A percentile compares a stretch with the other conserved stretches of the same genome.
Conservation (phyloP, 1,284 basidiomycete genomes). For the Melampsora americana region DNA sequence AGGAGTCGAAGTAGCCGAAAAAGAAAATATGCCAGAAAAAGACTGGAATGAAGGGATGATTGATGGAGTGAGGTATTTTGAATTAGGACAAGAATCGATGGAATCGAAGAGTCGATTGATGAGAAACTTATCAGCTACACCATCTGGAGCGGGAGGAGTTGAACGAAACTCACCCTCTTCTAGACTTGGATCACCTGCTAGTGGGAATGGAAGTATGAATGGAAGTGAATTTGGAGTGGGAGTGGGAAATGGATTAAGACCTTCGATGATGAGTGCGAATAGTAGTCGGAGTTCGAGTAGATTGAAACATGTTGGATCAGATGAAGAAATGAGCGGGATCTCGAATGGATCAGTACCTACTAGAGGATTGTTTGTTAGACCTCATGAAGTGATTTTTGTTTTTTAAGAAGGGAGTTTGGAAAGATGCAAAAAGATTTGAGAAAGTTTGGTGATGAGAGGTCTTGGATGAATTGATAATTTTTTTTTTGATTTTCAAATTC, state of each 20-base stretch:
- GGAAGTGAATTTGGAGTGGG: slow-evolving; percentile 1
- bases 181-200: neutral
- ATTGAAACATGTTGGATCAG: neutral
- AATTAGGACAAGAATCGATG: slow-evolving; percentile 58
- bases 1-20: slow-evolving; percentile 78
- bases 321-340: neutral
- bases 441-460: too few relatives aligned
- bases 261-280: slow-evolving; percentile 18
- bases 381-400: slow-evolving; percentile 44
- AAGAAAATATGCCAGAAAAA: slow-evolving; percentile 62
- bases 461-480: too few relatives aligned
- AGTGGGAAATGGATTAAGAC: slow-evolving; percentile 1
- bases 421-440: too few relatives aligned
- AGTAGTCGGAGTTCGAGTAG: slow-evolving; percentile 4
- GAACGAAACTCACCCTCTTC: neutral
- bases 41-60: slow-evolving; percentile 78
- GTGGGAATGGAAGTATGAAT: neutral
- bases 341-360: neutral
- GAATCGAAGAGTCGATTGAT: slow-evolving; percentile 23
- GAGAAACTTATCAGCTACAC: slow-evolving; percentile 28
- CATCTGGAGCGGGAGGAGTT: slow-evolving; percentile 6
- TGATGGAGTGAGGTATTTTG: slow-evolving; percentile 75
- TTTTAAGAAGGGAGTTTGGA: slow-evolving; percentile 7
- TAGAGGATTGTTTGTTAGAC: slow-evolving; percentile 42
- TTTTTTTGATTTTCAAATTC: too few relatives aligned